Evolutionary conservation across 2,329 filamentous ascomycete genomes (phyloP).

Genomic region (Trichoderma asperellum): DNA sequence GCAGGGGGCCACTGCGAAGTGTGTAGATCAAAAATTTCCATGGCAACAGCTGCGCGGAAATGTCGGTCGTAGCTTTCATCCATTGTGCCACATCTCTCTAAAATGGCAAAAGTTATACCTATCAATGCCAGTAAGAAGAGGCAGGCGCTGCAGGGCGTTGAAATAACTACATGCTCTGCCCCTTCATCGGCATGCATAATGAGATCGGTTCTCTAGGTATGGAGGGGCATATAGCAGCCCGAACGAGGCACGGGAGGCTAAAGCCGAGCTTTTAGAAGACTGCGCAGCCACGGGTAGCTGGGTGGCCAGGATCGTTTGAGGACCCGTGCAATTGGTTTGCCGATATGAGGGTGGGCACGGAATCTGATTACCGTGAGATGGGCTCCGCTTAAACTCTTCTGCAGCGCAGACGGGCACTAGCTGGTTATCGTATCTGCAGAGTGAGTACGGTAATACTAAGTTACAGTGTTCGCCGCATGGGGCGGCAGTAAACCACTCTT

Average conservation of each 20-base stretch:
- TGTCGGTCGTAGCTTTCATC: not conserved
- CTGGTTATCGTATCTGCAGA: not conserved
- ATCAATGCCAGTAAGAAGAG: not conserved
- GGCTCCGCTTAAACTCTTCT: not conserved
- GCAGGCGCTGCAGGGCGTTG: not conserved
- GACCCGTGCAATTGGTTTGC: slow-evolving; percentile 15
- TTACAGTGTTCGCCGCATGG: not conserved
- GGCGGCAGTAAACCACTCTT: not conserved
- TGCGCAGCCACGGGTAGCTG: not conserved
- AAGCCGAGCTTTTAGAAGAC: slow-evolving; percentile 6
- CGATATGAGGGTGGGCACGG: slow-evolving; percentile 24
- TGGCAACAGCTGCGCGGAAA: not conserved
- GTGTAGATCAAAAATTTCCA: not conserved
- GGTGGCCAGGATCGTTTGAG: not conserved
- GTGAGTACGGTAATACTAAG: not conserved
- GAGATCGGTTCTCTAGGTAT: not conserved
- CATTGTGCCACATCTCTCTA: not conserved
- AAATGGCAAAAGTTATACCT: not conserved
- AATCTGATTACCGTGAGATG: slow-evolving; percentile 22
- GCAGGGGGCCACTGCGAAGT: not conserved
- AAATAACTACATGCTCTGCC: slow-evolving; percentile 1
- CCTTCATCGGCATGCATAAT: not conserved
- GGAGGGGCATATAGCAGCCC: not conserved
- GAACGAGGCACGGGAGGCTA: not conserved
- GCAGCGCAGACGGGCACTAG: not conserved